Conservation (phyloP, 805 yeast genomes). For the Suhomyces kilbournensis region DNA sequence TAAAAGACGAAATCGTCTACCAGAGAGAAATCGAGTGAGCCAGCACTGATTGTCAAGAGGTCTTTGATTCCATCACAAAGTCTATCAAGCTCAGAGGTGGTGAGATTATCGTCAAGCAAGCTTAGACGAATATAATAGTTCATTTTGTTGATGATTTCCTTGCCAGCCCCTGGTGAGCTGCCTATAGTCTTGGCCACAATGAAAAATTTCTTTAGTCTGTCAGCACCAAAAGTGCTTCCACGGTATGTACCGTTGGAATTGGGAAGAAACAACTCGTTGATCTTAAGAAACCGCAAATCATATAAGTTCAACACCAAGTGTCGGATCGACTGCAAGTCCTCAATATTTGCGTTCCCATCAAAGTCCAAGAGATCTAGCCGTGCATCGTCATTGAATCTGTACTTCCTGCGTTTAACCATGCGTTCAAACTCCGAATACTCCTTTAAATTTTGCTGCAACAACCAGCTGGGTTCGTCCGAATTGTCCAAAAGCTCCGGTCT, state of each 20-base stretch:
- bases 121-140: slow-evolving; percentile 17
- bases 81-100: slow-evolving; percentile 9
- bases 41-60: slow-evolving; percentile 10
- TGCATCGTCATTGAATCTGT: background rate
- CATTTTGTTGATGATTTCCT: slow-evolving; percentile 8
- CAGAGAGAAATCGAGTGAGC: slow-evolving; percentile 15
- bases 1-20: slow-evolving; percentile 14
- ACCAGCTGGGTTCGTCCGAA: background rate
- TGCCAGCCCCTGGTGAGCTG: background rate
- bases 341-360: slow-evolving; percentile 5
- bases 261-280: slow-evolving; percentile 3
- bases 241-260: background rate
- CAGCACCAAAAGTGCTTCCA: background rate
- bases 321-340: background rate
- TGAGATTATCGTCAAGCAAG: slow-evolving; percentile 15
- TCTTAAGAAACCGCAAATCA: background rate
- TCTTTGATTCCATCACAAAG: slow-evolving; percentile 11
- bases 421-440: slow-evolving; percentile 15
- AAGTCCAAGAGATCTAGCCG: background rate
- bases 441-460: slow-evolving; percentile 9
- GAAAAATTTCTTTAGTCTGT: background rate
- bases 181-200: background rate
- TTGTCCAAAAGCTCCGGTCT: slow-evolving; percentile 6
- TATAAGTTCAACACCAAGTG: background rate
- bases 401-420: slow-evolving; percentile 11